These are phyloP conservation scores for Torulaspora maleeae DNA, from an alignment of 805 yeast species.

Conservation along the genomic window DNA sequence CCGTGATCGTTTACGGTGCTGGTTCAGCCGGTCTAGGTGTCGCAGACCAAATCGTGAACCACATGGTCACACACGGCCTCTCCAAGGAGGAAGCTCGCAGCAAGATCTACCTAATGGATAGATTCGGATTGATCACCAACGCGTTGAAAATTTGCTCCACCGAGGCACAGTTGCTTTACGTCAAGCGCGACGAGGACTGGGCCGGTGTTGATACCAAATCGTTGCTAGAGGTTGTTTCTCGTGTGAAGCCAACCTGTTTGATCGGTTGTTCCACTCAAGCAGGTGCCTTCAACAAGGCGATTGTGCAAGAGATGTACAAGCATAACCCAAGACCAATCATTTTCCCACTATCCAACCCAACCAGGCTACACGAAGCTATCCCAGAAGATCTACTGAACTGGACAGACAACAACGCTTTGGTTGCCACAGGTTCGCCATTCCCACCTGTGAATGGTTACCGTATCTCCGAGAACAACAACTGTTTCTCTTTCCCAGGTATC, in stretches of 20 bases:
- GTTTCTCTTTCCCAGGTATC: slow-evolving; percentile 97
- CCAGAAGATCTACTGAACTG: slow-evolving; percentile 88
- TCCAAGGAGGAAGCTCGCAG: slow-evolving; percentile 65
- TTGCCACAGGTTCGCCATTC: slow-evolving; percentile 99
- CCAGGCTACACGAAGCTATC: slow-evolving; percentile 88
- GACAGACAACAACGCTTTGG: slow-evolving; percentile 87
- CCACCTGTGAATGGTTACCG: slow-evolving; percentile 83
- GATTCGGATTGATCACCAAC: slow-evolving; percentile 70
- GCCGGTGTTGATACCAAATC: slow-evolving; percentile 65
- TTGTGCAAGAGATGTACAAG: slow-evolving; percentile 83
- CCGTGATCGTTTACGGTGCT: slow-evolving; percentile 85
- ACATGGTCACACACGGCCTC: slow-evolving; percentile 78
- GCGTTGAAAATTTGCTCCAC: slow-evolving; percentile 53
- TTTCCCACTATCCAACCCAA: slow-evolving; percentile 95
- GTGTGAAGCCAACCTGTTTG: slow-evolving; percentile 82
- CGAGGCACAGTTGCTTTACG: slow-evolving; percentile 64
- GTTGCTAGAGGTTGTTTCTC: slow-evolving; percentile 59
- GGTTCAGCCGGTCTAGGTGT: slow-evolving; percentile 97
- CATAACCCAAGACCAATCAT: slow-evolving; percentile 84
- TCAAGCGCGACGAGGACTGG: slow-evolving; percentile 70
- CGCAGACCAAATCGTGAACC: slow-evolving; percentile 88
- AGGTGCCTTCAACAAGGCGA: slow-evolving; percentile 85
- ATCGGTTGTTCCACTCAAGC: slow-evolving; percentile 96
- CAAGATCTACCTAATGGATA: slow-evolving; percentile 74
- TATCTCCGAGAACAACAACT: slow-evolving; percentile 93